Conservation (phyloP, 495 filamentous ascomycete species). For the Filosporella fistucella region DNA sequence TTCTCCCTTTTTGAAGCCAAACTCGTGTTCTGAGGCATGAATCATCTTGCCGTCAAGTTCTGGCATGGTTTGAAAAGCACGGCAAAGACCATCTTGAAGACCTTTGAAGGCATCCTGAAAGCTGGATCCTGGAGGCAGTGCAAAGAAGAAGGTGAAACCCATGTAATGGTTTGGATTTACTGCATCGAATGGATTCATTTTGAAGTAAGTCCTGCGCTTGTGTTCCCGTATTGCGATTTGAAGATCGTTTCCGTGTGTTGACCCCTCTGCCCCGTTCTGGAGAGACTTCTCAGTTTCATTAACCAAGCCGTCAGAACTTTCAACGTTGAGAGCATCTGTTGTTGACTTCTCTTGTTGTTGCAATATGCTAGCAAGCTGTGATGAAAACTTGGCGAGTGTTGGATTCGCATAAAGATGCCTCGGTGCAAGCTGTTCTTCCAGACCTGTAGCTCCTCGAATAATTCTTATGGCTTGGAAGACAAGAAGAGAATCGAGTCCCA, state of each 20-base stretch:
- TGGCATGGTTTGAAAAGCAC: constrained; percentile 27
- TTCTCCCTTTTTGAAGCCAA: constrained; percentile 26
- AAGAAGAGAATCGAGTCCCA: constrained; percentile 28
- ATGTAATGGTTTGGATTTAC: constrained; percentile 26
- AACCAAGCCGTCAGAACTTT: background rate
- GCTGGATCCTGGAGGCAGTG: constrained; percentile 17
- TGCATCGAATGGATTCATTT: constrained; percentile 26
- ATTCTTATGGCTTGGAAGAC: constrained; percentile 25
- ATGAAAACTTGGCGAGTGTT: constrained; percentile 24
- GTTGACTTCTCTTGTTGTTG: background rate
- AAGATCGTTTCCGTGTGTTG: background rate
- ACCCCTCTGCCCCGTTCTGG: background rate
- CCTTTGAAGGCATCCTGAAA: constrained; percentile 24
- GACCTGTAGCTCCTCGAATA: constrained; percentile 21
- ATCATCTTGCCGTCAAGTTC: constrained; percentile 28
- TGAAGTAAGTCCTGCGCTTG: constrained; percentile 13
- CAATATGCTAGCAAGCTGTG: constrained; percentile 15
- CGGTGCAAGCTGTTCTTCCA: constrained; percentile 23
- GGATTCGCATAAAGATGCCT: constrained; percentile 28
- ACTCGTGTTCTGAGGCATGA: constrained; percentile 25
- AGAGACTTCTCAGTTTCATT: constrained; percentile 1
- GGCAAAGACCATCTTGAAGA: constrained; percentile 26
- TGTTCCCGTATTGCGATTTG: background rate
- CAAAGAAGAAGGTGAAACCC: constrained; percentile 26
- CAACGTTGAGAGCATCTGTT: background rate